phyloP scores from a whole-genome alignment of 2,329 filamentous ascomycete genomes.

The Blastomyces gilchristii region DNA sequence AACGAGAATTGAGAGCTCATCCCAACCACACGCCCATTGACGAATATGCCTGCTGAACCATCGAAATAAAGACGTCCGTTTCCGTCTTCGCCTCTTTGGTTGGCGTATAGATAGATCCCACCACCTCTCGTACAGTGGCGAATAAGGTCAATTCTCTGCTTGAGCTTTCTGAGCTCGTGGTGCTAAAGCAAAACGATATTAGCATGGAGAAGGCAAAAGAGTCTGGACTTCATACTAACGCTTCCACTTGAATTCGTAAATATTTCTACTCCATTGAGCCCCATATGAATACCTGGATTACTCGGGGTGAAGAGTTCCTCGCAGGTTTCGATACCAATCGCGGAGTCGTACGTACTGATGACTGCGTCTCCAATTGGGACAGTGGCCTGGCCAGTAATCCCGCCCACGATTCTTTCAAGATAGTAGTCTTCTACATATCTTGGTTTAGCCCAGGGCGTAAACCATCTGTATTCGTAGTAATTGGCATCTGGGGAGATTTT shows the following conservation, averaged over 20 bases:
- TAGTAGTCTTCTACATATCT: slow-evolving; percentile 50
- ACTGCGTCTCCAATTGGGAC: slow-evolving; percentile 59
- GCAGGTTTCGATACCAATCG: slow-evolving; percentile 21
- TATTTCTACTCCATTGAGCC: slow-evolving; percentile 59
- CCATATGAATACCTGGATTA: slow-evolving; percentile 47
- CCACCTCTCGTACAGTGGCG: slow-evolving; percentile 23
- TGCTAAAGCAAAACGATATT: slow-evolving; percentile 36
- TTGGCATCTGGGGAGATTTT: slow-evolving; percentile 4
- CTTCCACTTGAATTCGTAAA: slow-evolving; percentile 51
- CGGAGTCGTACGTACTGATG: slow-evolving; percentile 47
- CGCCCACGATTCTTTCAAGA: slow-evolving; percentile 48
- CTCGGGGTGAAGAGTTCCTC: slow-evolving; percentile 53
- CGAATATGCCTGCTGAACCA: slow-evolving; percentile 51
- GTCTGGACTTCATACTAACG: slow-evolving; percentile 8
- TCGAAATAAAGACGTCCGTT: slow-evolving; percentile 48
- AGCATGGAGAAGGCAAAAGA: neutral
- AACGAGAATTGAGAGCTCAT: slow-evolving; percentile 35
- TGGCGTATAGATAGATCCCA: slow-evolving; percentile 46
- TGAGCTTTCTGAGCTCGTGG: slow-evolving; percentile 56
- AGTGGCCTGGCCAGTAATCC: slow-evolving; percentile 43
- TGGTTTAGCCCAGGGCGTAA: slow-evolving; percentile 50
- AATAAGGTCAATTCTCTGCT: slow-evolving; percentile 33
- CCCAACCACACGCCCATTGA: slow-evolving; percentile 40
- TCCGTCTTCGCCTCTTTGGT: slow-evolving; percentile 47
- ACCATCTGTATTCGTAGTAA: slow-evolving; percentile 45